Base-by-base conservation (phyloP, 2,329 filamentous ascomycete species). In the Aspergillus sojae region DNA sequence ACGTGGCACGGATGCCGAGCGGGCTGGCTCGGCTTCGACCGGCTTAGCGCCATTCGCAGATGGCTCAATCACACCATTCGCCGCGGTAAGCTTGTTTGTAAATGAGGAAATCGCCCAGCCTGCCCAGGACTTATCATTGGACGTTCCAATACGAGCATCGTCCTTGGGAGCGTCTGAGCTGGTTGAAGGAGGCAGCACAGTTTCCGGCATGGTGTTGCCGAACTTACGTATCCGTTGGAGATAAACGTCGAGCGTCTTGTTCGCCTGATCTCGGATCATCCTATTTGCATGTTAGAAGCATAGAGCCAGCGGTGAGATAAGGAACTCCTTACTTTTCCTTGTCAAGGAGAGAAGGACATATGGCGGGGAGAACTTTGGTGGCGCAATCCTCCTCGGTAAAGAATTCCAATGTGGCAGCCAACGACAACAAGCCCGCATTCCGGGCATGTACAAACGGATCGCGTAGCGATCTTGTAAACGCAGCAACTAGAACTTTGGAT, bases 71-170 rank as follows among this genome's bases (percentile, higher is more conserved):
- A 97, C 91, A 21, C 95, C 95, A 10, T 91, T 91, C 0, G 93
- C 93, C 0, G 91, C 81, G 1, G 92, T 89, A 14, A 98, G 77
- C 72, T 97, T 97, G 79, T 98, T 98, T 2, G 95, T 98, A 75
- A 99, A 99, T 1, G 93, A 97, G 0, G 95, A 98, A 60, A 99
- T 97, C 1, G 95, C 95, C 95, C 95, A 99, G 14, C 95, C 95
- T 1, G 95, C 88, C 95, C 95, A 98, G 3, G 89, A 88, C 26
- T 85, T 82, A 60, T 89, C 85, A 45, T 85, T 86, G 64, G 93
- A 91, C 1, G 93, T 95, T 66, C 90, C 89, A 84, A 96, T 95
- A 39, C 92, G 87, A 1, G 92, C 90, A 0, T 86, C 84, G 23
- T 78, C 74, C 46, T 80, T 77, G 34, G 78, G 75, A 28, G 68